Base-by-base conservation (phyloP, 768 basidiomycete species). In the Coprinopsis strossmayeri region DNA sequence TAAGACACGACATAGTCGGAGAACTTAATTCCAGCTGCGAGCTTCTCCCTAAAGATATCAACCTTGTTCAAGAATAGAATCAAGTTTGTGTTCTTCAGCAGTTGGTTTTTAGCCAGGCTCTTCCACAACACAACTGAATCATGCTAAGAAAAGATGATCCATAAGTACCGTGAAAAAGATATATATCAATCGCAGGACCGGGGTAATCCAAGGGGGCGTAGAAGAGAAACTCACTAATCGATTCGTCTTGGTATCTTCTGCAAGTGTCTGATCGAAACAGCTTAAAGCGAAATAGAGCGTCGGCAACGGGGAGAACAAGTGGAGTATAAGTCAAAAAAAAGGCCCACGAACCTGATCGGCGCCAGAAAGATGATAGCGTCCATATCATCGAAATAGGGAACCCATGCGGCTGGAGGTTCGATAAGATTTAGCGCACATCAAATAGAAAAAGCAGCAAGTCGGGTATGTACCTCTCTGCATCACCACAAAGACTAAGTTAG, bases 1-100 rank as follows among this genome's bases (percentile, higher is more conserved):
- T 83, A 89, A 40, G 82, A 85, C 40, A 83, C 76, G 25, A 89
- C 84, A 55, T 83, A 84, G 59, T 83, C 81, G 27, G 72, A 65
- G 25, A 89, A 65, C 51, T 73, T 72, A 49, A 85, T 73, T 25
- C 87, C 87, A 1, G 82, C 71, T 17, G 68, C 64, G 10, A 89
- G 75, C 57, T 89, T 89, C 38, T 70, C 56, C 51, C 76, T 77
- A 46, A 90, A 65, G 51, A 89, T 84, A 57, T 89, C 87, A 51
- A 82, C 82, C 61, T 91, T 91, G 67, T 90, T 91, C 45, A 91
- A 69, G 69, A 90, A 91, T 39, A 90, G 70, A 51, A 90, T 82
- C 27, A 89, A 69, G 54, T 86, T 83, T 25, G 88, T 85, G 38
- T 76, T 69, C 37, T 77, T 78, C 3, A 91, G 72, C 21, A 90